Evolutionary conservation across 169 alveolate species (phyloP).

Genomic region (Eimeria zaria): DNA sequence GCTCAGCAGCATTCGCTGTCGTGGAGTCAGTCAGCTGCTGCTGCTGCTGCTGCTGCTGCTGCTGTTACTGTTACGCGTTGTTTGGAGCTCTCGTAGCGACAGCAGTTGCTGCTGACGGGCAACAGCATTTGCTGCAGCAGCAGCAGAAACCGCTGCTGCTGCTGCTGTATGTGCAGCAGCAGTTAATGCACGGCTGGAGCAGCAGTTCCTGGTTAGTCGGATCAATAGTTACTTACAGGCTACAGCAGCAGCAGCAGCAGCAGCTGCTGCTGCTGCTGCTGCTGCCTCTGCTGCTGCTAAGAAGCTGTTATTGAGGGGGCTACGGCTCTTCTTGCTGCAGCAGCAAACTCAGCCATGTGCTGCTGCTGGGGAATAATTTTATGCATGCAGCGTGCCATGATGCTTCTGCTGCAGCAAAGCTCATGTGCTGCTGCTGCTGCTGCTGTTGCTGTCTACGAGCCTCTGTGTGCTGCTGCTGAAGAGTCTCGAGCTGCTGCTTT

Average conservation of each 20-base stretch:
- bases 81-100: too few relatives aligned
- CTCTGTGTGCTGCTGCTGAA: neutral
- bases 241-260: neutral
- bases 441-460: constrained; percentile 27
- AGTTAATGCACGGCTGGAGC: too few relatives aligned
- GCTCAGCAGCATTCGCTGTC: too few relatives aligned
- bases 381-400: constrained; percentile 18
- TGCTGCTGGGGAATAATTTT: neutral
- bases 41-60: too few relatives aligned
- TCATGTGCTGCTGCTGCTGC: constrained; percentile 37
- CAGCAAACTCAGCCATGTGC: neutral
- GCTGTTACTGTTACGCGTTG: too few relatives aligned
- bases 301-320: too few relatives aligned
- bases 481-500: constrained; percentile 2
- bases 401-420: constrained; percentile 32
- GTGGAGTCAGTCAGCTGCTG: too few relatives aligned
- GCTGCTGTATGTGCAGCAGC: neutral
- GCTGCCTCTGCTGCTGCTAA: neutral
- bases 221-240: too few relatives aligned
- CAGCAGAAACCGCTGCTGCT: neutral
- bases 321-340: constrained; percentile 18
- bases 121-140: constrained; percentile 22
- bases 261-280: neutral
- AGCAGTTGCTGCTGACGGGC: too few relatives aligned
- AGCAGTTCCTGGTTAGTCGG: too few relatives aligned